Evolutionary conservation across 768 basidiomycete genomes (phyloP).

Genomic region (Hypholoma fasciculare): DNA sequence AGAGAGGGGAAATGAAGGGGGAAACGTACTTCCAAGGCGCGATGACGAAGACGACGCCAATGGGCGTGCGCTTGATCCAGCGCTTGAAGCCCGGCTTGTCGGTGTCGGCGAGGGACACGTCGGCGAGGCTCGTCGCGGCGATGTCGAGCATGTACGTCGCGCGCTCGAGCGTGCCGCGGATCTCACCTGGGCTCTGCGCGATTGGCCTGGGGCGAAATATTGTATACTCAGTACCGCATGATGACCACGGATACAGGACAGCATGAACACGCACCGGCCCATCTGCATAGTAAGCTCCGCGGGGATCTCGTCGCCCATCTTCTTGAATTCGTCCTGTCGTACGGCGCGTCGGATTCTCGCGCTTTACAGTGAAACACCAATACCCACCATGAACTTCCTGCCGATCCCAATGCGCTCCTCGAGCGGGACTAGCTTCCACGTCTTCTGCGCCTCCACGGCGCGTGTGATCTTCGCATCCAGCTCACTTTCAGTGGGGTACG

Average conservation of each 20-base stretch:
- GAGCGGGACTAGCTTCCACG: conserved; percentile 75
- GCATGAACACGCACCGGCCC: conserved; percentile 66
- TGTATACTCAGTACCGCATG: neutral
- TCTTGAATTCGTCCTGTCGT: conserved; percentile 48
- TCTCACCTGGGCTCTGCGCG: conserved; percentile 75
- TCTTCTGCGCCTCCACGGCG: conserved; percentile 67
- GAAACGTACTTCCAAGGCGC: conserved; percentile 88
- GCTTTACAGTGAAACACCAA: too few relatives aligned
- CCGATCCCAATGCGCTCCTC: conserved; percentile 70
- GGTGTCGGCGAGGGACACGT: conserved; percentile 71
- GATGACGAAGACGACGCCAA: conserved; percentile 88
- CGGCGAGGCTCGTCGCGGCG: conserved; percentile 70
- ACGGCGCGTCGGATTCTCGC: neutral
- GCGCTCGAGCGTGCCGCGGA: conserved; percentile 78
- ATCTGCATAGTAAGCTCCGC: conserved; percentile 86
- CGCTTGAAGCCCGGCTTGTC: conserved; percentile 84
- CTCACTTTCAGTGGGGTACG: conserved; percentile 60
- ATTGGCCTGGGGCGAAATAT: conserved; percentile 58
- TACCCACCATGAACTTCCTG: conserved; percentile 38
- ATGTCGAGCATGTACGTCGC: conserved; percentile 85
- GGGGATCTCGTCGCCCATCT: conserved; percentile 58
- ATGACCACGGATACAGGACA: too few relatives aligned
- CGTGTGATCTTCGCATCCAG: conserved; percentile 60
- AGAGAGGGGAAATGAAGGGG: neutral
- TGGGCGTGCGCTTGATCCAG: conserved; percentile 79